These are phyloP conservation scores for Periconia macrospinosa DNA, from an alignment of 2,329 filamentous ascomycete genomes.

Conservation along the genomic window DNA sequence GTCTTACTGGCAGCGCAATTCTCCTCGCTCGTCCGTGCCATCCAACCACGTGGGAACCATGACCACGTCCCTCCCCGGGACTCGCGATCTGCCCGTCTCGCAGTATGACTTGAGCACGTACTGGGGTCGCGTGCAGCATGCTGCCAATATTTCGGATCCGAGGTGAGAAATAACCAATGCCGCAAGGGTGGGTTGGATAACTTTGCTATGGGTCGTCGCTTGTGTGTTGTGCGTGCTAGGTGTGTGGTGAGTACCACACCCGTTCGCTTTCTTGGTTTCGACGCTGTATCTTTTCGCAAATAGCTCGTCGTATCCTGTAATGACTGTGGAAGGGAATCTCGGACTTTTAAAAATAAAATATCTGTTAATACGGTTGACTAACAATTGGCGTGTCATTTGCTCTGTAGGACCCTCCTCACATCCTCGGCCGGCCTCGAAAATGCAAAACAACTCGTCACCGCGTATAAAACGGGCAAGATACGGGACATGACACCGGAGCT, in stretches of 20 bases:
- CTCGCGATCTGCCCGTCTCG: slow-evolving; percentile 83
- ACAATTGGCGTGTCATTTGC: slow-evolving; percentile 6
- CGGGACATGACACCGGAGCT: slow-evolving; percentile 83
- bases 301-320: background rate
- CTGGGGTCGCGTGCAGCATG: slow-evolving; percentile 90
- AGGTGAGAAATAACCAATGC: slow-evolving; percentile 67
- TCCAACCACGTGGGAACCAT: slow-evolving; percentile 40
- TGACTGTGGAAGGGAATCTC: too few species aligned
- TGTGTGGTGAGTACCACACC: slow-evolving; percentile 44
- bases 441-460: slow-evolving; percentile 78
- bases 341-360: background rate
- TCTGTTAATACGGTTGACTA: slow-evolving; percentile 13
- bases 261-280: slow-evolving; percentile 15
- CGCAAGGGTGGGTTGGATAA: slow-evolving; percentile 10
- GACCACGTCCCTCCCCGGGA: slow-evolving; percentile 65
- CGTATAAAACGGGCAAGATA: slow-evolving; percentile 84
- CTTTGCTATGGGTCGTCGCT: slow-evolving; percentile 1
- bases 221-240: slow-evolving; percentile 18
- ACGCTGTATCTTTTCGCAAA: background rate
- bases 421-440: slow-evolving; percentile 76
- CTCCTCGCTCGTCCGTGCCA: background rate
- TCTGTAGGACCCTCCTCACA: slow-evolving; percentile 77
- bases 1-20: too few species aligned
- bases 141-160: slow-evolving; percentile 87
- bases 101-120: slow-evolving; percentile 93